A percentile compares a stretch with the other conserved stretches of the same genome.
phyloP scores from a whole-genome alignment of 805 yeast genomes.

The Scheffersomyces ergatensis region DNA sequence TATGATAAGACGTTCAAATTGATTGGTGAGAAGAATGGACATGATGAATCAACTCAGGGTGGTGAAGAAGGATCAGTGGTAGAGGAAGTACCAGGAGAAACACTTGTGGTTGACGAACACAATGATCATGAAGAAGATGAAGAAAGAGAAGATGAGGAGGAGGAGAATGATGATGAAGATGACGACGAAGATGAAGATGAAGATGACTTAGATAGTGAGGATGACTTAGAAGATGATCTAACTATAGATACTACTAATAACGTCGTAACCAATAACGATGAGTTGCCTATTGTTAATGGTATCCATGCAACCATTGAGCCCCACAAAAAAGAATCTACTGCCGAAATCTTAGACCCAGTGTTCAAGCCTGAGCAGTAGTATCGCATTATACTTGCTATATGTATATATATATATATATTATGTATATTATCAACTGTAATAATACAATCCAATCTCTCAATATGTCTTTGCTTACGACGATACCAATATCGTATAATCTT shows the following conservation, averaged over 20 bases:
- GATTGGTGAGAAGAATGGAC: constrained; percentile 5
- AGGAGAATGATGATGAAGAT: constrained; percentile 7
- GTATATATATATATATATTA: background rate
- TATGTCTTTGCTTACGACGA: no score
- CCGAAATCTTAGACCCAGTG: constrained; percentile 18
- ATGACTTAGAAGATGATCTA: constrained; percentile 3
- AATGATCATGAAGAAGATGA: constrained; percentile 1
- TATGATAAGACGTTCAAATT: constrained; percentile 15
- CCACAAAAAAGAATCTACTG: constrained; percentile 6
- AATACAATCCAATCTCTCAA: no score
- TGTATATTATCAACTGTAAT: no score
- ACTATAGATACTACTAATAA: constrained; percentile 1
- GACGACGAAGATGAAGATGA: constrained; percentile 12
- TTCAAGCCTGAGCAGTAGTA: constrained; percentile 8
- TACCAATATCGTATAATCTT: no score
- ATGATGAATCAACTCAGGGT: constrained; percentile 4
- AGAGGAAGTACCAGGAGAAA: constrained; percentile 4
- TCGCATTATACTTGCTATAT: no score
- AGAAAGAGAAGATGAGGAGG: constrained; percentile 2
- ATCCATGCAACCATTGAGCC: background rate
- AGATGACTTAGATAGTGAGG: constrained; percentile 8
- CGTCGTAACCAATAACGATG: background rate
- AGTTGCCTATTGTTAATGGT: background rate
- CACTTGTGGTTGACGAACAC: constrained; percentile 6
- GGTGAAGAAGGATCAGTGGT: constrained; percentile 7